Conservation (phyloP, 2,329 filamentous ascomycete species). For the Neofusicoccum kwambonambiense region DNA sequence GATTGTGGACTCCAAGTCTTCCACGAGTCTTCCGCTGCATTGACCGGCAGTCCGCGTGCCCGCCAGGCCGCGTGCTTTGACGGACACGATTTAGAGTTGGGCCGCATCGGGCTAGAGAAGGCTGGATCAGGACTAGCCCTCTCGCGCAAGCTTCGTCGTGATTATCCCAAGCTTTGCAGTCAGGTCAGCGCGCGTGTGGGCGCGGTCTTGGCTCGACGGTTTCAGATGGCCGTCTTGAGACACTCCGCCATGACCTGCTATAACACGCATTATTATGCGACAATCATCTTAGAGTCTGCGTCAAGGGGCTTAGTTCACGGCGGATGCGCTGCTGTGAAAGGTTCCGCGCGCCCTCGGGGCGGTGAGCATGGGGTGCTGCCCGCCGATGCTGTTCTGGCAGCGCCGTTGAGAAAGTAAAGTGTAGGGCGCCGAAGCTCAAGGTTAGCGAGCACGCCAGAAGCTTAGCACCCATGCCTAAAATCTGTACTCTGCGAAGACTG, state of each 20-base stretch:
- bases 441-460: too few relatives aligned
- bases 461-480: too few relatives aligned
- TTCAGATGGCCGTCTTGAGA: neutral
- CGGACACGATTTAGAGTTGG: neutral
- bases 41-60: neutral
- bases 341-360: neutral
- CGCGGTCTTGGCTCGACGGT: neutral
- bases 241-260: neutral
- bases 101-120: neutral
- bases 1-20: neutral
- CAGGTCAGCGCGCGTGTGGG: neutral
- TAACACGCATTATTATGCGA: neutral
- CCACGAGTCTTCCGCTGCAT: neutral
- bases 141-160: neutral
- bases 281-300: neutral
- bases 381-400: too few relatives aligned
- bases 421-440: too few relatives aligned
- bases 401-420: too few relatives aligned
- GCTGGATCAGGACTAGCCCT: neutral
- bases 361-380: neutral
- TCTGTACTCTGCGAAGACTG: too few relatives aligned
- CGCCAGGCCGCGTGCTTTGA: neutral
- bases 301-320: neutral
- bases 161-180: neutral
- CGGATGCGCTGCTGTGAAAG: neutral